Evolutionary conservation across 441 rosid genomes (phyloP), one percentile per base, ranked within the genome.

Genomic region (Gossypium lobatum): DNA sequence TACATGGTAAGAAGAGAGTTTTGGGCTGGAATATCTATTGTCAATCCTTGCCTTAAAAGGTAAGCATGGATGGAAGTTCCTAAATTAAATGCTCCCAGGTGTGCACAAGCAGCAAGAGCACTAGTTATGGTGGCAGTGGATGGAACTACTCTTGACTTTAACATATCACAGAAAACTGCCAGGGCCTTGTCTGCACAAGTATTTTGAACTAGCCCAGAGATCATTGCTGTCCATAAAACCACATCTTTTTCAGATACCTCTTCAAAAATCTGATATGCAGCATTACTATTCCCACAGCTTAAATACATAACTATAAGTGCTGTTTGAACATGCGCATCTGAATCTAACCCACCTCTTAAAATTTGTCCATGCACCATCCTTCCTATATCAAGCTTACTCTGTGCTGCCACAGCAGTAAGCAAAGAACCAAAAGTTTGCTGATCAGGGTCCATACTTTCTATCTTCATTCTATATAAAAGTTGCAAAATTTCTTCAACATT

Each of bases 1-100:
- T 89, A 87, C 87, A 86, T 83, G 6, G 87, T 89, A 25, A 89
- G 73, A 45, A 89, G 82, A 59, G 90, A 85, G 81, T 87, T 89
- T 23, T 78, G 80, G 3, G 83, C 86, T 39, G 84, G 80, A 48
- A 77, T 74, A 78, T 86, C 88, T 14, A 84, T 34, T 48, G 23
- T 71, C 67, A 77, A 65, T 71, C 78, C 79, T 50, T 60, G 82
- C 82, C 91, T 84, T 53, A 84, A 53, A 16, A 79, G 63, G 77
- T 76, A 87, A 67, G 84, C 89, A 73, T 87, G 93, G 70, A 89
- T 76, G 21, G 91, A 82, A 72, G 84, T 68, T 37, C 93, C 91
- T 3, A 84, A 78, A 77, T 62, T 17, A 58, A 74, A 76, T 46
- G 85, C 84, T 80, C 85, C 84, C 76, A 83, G 17, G 2, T 87